Evolutionary conservation across 2,329 filamentous ascomycete species (phyloP).

Genomic region (Onygena corvina): DNA sequence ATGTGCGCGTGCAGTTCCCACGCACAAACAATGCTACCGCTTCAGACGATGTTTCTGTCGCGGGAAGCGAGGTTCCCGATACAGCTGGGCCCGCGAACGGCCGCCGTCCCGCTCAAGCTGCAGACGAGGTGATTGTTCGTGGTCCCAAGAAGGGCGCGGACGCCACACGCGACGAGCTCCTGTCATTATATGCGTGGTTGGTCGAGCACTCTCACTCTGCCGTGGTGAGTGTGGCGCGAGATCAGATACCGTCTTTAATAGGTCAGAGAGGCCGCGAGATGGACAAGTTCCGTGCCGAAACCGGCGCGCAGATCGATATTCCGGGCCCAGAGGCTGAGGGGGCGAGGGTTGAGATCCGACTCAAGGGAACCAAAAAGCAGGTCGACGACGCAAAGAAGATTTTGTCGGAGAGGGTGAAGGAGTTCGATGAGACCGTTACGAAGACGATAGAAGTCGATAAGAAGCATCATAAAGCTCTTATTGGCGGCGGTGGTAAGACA

Average conservation of each 20-base stretch:
- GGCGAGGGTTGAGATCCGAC: conserved; percentile 67
- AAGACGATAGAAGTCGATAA: conserved; percentile 82
- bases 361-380: conserved; percentile 85
- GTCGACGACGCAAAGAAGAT: conserved; percentile 87
- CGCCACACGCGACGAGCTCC: conserved; percentile 79
- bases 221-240: conserved; percentile 74
- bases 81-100: conserved; percentile 24
- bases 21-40: conserved; percentile 40
- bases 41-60: conserved; percentile 58
- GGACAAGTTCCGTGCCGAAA: conserved; percentile 73
- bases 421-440: conserved; percentile 81
- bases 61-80: conserved; percentile 51
- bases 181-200: conserved; percentile 76
- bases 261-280: conserved; percentile 81
- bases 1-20: conserved; percentile 92
- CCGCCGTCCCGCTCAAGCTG: conserved; percentile 55
- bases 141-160: conserved; percentile 90
- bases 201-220: conserved; percentile 75
- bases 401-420: conserved; percentile 69
- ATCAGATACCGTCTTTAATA: conserved; percentile 86
- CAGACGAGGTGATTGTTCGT: conserved; percentile 82
- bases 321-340: conserved; percentile 63
- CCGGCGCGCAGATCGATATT: conserved; percentile 83
- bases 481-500: conserved; percentile 70
- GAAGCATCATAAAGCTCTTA: conserved; percentile 82